Base-by-base conservation (phyloP, 805 yeast species). In the Lipomyces sp. region DNA sequence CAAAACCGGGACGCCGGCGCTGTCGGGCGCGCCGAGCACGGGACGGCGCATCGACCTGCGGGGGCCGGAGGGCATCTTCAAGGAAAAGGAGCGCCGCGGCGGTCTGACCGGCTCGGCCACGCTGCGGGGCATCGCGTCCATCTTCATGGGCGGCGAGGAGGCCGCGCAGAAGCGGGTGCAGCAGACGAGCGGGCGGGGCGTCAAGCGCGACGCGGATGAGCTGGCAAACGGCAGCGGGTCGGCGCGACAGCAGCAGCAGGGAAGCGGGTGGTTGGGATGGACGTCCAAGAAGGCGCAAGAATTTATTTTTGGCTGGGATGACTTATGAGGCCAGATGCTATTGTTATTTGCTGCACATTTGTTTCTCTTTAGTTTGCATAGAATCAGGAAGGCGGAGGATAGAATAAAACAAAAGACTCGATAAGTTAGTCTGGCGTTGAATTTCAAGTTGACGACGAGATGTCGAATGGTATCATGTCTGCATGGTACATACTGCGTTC, bases 281-380 rank as follows among this genome's bases (percentile, higher is more conserved):
- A 55, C 66, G 4, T 51, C 65, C 7, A 56, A 59, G 43, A 49
- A 59, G 32, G 71, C 77, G 2, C 74, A 72, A 53, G 77, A 77
- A 59, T 66, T 78, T 67, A 62, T 78, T 33, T 78, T 79, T 61
- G 82, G 82, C 1, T 78, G 81, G 80, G 80, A 77, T 43, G 78
- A 77, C 49, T 59, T 74, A 41, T 59, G 40, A 47, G 18, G 24
- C 2, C 13, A 32, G 39, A 35, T 41, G 14, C 18, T 8, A 28
- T 23, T 22, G 8, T 39, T 22, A 23, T 7, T 8, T 39, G 16
- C 13, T 23, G 19, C 6, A 39, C n/a, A n/a, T n/a, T n/a, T n/a
- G n/a, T n/a, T n/a, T n/a, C n/a, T n/a, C n/a, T n/a, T n/a, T n/a
- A n/a, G n/a, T n/a, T n/a, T n/a, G n/a, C n/a, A n/a, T n/a, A n/a